These are phyloP conservation scores for Vitis hybrid DNA, from an alignment of 177 flowering plant species.

Conservation along the genomic window DNA sequence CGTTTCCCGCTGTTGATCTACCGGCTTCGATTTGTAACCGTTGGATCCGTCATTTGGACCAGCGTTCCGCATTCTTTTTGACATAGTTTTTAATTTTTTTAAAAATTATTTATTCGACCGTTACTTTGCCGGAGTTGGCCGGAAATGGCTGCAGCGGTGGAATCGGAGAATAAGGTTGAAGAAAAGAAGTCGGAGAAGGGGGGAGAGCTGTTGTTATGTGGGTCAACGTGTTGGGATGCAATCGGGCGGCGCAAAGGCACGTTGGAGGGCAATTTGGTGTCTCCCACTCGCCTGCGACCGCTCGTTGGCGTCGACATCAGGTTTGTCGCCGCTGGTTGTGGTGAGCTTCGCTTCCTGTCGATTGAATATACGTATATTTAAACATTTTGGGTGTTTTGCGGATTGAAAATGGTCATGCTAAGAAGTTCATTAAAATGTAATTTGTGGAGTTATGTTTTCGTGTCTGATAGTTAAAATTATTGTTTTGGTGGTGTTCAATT, in stretches of 20 bases:
- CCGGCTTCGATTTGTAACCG: constrained; percentile 14
- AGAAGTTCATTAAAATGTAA: too few species aligned
- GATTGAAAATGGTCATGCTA: background rate
- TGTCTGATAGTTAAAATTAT: too few species aligned
- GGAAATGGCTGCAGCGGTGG: constrained; percentile 23
- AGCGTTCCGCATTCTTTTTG: background rate
- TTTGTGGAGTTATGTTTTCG: too few species aligned
- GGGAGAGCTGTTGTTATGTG: constrained; percentile 93
- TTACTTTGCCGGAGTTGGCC: background rate
- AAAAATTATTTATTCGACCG: background rate
- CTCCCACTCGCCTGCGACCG: constrained; percentile 82
- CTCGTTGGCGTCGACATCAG: constrained; percentile 80
- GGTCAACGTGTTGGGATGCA: constrained; percentile 75
- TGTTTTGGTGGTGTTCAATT: background rate
- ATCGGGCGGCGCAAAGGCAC: constrained; percentile 49
- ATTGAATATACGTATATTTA: background rate
- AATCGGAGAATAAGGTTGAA: constrained; percentile 37
- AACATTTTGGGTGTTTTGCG: background rate
- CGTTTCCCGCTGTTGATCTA: constrained; percentile 29
- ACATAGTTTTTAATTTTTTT: background rate
- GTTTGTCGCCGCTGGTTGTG: constrained; percentile 80
- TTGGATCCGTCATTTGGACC: constrained; percentile 13
- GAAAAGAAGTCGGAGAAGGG: constrained; percentile 41
- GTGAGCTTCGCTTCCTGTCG: constrained; percentile 33
- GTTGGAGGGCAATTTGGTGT: constrained; percentile 60